Percentiles rank a stretch among this genome's conserved stretches.
Conservation (phyloP, 352 stramenopile species). For the Phytophthora nicotianae region DNA sequence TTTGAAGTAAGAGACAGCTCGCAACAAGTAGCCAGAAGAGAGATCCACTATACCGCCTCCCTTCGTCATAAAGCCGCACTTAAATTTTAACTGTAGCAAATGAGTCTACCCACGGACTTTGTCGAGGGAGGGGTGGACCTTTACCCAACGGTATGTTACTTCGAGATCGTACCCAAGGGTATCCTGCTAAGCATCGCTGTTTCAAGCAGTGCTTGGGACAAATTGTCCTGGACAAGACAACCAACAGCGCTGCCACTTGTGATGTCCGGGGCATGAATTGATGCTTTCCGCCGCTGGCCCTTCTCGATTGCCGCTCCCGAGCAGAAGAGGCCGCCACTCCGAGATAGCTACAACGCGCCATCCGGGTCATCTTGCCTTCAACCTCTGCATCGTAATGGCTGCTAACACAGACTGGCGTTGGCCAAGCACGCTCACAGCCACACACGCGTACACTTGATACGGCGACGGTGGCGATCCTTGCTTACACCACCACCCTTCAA, state of each 20-base stretch:
- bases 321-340: constrained; percentile 4
- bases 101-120: constrained; percentile 1
- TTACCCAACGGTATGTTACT: neutral
- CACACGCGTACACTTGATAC: constrained; percentile 18
- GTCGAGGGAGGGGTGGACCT: constrained; percentile 3
- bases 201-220: no score
- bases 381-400: constrained; percentile 7
- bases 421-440: neutral
- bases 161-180: constrained; percentile 5
- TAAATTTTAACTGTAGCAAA: no score
- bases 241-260: constrained; percentile 4
- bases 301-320: constrained; percentile 12
- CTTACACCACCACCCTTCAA: constrained; percentile 6
- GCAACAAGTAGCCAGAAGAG: neutral
- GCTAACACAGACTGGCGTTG: constrained; percentile 19
- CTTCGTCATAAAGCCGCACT: neutral
- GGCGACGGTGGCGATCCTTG: neutral
- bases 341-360: constrained; percentile 13
- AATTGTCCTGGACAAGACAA: no score
- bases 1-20: constrained; percentile 3
- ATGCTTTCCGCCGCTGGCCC: neutral
- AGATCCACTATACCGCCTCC: neutral
- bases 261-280: neutral
- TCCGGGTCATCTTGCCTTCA: constrained; percentile 8
- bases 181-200: neutral